Base-by-base conservation (phyloP, 345 rosid genomes). In the Trapa bicornis region DNA sequence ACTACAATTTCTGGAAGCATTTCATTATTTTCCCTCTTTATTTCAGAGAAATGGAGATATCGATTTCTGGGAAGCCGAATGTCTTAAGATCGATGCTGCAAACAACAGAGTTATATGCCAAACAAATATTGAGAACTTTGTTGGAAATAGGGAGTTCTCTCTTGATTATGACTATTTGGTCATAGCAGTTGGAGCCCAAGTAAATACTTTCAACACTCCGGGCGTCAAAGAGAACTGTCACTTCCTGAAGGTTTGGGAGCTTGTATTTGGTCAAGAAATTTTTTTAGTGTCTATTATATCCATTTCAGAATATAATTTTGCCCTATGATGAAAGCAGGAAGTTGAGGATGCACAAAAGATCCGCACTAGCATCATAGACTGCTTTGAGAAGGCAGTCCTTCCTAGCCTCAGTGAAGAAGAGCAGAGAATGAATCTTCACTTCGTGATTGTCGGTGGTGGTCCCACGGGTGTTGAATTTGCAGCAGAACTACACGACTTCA, bases 401-500 rank as follows among this genome's bases (percentile, higher is more conserved):
- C 99, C 99, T 35, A 81, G 84, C 62, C 82, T 87, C 61, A 91
- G 81, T 39, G 96, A 89, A 78, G 97, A 87, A 68, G 89, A 91
- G 74, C 77, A 85, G 67, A 82, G 82, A 75, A 83, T 63, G 35
- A 85, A 80, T 77, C 99, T 95, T 71, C 97, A 89, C 79, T 95
- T 95, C 70, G 93, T 94, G 60, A 80, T 94, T 61, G 97, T 95
- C 39, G 97, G 99, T 56, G 99, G 99, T 5, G 97, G 99, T 65
- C 99, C 99, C 7, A 95, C 99, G 65, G 99, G 99, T 65, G 96
- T 95, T 41, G 99, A 91, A 83, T 95, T 95, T 86, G 96, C 96
- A 56, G 99, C 97, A 13, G 99, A 95, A 80, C 76, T 95, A 67
- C 99, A 95, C 63, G 99, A 95, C 77, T 95, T 74, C 78, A 70